Evolutionary conservation across 2,329 filamentous ascomycete genomes (phyloP), one percentile per base, ranked within the genome.

Genomic region (Ophiocordyceps polyrhachis-furcata): DNA sequence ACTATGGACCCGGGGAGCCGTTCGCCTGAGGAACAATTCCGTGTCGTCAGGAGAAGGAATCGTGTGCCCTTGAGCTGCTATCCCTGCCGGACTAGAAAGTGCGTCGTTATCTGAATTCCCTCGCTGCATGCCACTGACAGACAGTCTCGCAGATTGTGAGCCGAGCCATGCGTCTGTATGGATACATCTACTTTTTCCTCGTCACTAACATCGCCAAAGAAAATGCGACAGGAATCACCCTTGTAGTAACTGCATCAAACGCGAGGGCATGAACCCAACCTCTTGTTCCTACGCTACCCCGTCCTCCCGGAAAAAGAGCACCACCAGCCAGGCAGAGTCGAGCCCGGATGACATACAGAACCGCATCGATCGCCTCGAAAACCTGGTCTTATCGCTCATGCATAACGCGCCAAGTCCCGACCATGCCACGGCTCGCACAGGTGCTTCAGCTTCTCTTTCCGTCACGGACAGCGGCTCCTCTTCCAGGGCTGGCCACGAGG

Each of bases 301-400:
- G 35, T 62, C 69, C 29, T 68, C 67, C 44, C 75, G 85, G 53
- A 91, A 85, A 63, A 93, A 85, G 70, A 79, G 68, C 56, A 74
- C 80, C 56, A 74, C 80, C 61, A 73, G 65, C 64, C 75, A 64
- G 70, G 72, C 60, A 48, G 63, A 71, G 53, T 64, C 71, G 45
- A 77, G 63, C 53, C 86, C 89, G 43, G 88, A 94, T 71, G 89
- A 95, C 63, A 95, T 96, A 89, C 89, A 96, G 67, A 93, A 93
- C 58, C 83, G 91, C 60, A 96, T 96, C 65, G 88, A 96, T 67
- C 78, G 89, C 55, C 71, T 96, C 52, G 89, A 96, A 71, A 83
- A 84, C 53, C 68, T 96, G 60, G 89, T 96, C 49, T 65, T 96
- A 51, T 93, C 86, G 25, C 64, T 96, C 57, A 95, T 96, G 89